Evolutionary conservation across 2,329 filamentous ascomycete genomes (phyloP).

Genomic region (Ceratocystis alfenasii): DNA sequence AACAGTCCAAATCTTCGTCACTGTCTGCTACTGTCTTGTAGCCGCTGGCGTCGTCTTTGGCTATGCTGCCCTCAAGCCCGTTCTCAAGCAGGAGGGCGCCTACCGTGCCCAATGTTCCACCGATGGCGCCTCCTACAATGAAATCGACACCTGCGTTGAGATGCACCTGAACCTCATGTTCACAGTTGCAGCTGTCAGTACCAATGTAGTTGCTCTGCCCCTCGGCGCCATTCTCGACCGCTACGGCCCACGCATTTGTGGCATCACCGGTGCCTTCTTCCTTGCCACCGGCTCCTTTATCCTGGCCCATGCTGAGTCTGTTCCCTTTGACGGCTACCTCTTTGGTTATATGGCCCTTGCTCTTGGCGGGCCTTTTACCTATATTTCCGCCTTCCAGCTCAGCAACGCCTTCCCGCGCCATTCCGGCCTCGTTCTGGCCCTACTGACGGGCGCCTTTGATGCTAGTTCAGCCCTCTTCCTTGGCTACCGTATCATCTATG

Average conservation of each 20-base stretch:
- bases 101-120: conserved; percentile 51
- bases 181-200: conserved; percentile 74
- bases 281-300: conserved; percentile 58
- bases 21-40: conserved; percentile 32
- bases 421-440: conserved; percentile 66
- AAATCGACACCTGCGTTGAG: conserved; percentile 38
- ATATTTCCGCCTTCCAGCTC: conserved; percentile 72
- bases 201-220: conserved; percentile 75
- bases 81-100: conserved; percentile 60
- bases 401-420: conserved; percentile 70
- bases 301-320: conserved; percentile 52
- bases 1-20: conserved; percentile 31
- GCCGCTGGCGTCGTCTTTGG: conserved; percentile 64
- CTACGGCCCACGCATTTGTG: conserved; percentile 66
- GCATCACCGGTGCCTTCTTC: conserved; percentile 57
- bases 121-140: conserved; percentile 21
- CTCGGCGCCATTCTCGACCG: conserved; percentile 76
- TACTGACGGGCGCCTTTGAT: conserved; percentile 73
- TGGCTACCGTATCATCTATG: conserved; percentile 58
- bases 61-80: conserved; percentile 72
- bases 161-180: conserved; percentile 80
- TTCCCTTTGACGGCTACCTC: conserved; percentile 64
- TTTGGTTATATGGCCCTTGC: conserved; percentile 65
- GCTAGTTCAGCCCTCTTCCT: conserved; percentile 69
- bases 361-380: conserved; percentile 68